phyloP scores from a whole-genome alignment of 768 basidiomycete genomes.

The Amanita muscaria region DNA sequence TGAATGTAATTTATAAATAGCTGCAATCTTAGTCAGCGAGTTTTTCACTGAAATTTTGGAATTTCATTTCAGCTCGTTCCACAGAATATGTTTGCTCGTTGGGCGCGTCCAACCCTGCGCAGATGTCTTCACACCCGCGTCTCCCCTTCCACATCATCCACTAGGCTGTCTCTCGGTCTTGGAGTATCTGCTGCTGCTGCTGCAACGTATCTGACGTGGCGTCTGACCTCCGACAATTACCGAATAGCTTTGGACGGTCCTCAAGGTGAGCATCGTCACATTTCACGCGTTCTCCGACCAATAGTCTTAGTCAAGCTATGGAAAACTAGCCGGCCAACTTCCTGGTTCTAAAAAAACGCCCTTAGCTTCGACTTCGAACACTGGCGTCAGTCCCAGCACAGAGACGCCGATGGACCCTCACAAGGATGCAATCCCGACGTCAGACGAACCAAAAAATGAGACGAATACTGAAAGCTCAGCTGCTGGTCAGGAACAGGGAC shows the following conservation, averaged over 20 bases:
- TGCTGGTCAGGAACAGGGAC: slow-evolving; percentile 6
- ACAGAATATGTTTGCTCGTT: slow-evolving; percentile 41
- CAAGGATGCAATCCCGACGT: neutral
- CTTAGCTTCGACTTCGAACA: neutral
- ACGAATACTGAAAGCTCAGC: neutral
- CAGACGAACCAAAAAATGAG: neutral
- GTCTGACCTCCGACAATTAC: slow-evolving; percentile 30
- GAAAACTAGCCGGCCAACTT: neutral
- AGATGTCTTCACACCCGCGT: slow-evolving; percentile 41
- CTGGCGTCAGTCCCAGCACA: neutral
- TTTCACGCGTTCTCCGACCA: neutral
- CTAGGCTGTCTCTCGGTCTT: slow-evolving; percentile 26
- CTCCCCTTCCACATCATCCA: slow-evolving; percentile 15
- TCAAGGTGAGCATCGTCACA: slow-evolving; percentile 17
- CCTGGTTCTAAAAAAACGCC: neutral
- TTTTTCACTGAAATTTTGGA: neutral
- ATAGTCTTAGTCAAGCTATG: slow-evolving; percentile 6
- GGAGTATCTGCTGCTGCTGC: slow-evolving; percentile 36
- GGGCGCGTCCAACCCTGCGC: slow-evolving; percentile 44
- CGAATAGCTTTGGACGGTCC: slow-evolving; percentile 40
- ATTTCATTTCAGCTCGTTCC: neutral
- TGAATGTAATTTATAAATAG: slow-evolving; percentile 38
- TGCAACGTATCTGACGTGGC: slow-evolving; percentile 42
- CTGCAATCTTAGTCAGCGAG: slow-evolving; percentile 1
- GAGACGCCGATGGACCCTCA: neutral